Conservation (phyloP, 176 grass and related monocot species). For the Eleusine coracana region DNA sequence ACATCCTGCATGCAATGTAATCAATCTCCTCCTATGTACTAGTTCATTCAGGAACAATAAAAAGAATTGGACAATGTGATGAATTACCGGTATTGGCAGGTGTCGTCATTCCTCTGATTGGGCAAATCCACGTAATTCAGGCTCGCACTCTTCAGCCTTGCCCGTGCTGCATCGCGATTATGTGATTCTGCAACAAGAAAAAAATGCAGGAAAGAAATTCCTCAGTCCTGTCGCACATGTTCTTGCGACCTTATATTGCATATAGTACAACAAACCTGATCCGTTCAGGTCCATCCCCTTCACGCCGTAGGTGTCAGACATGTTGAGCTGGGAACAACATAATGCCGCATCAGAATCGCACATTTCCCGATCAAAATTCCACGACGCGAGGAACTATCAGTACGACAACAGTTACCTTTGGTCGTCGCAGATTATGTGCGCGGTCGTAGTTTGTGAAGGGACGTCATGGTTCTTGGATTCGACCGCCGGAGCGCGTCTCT, state of each 20-base stretch:
- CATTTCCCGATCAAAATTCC: background rate
- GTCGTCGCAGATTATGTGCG: conserved; percentile 41
- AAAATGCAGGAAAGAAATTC: background rate
- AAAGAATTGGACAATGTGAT: background rate
- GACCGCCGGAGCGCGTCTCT: background rate
- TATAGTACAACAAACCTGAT: conserved; percentile 1
- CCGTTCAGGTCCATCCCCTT: conserved; percentile 59
- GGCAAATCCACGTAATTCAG: conserved; percentile 35
- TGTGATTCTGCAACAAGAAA: conserved; percentile 56
- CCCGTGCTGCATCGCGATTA: conserved; percentile 22
- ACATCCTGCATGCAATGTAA: conserved; percentile 47
- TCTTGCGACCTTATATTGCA: background rate
- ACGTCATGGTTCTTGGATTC: background rate
- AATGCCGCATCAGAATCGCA: background rate
- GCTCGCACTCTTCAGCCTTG: conserved; percentile 51
- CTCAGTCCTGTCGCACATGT: background rate
- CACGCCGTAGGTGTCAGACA: conserved; percentile 65
- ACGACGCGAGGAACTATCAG: background rate
- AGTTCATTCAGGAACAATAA: background rate
- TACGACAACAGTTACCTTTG: conserved; percentile 40
- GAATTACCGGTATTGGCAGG: conserved; percentile 43
- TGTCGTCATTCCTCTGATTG: conserved; percentile 3
- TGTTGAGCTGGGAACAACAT: conserved; percentile 27
- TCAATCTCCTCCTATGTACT: background rate
- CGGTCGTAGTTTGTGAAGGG: conserved; percentile 31